Percentiles rank a stretch among this genome's conserved stretches.
phyloP scores from a whole-genome alignment of 2,329 filamentous ascomycete species.

The Penicillium sp. region DNA sequence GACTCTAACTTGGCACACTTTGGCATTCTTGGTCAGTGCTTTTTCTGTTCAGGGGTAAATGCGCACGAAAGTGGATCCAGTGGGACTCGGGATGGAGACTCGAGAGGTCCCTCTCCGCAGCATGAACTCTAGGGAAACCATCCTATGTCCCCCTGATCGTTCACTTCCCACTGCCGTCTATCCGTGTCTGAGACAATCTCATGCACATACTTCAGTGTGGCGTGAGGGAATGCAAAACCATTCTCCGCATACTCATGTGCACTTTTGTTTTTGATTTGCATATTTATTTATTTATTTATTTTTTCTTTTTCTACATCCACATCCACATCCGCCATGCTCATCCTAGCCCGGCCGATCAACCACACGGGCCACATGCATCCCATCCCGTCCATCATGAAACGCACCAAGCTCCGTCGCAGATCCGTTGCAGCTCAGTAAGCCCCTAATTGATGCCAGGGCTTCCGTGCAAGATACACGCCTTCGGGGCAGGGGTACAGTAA shows the following conservation, averaged over 20 bases:
- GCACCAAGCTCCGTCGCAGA: slow-evolving; percentile 20
- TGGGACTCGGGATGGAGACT: slow-evolving; percentile 19
- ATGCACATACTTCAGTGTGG: slow-evolving; percentile 8
- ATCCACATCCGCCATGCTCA: neutral
- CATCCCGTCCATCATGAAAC: slow-evolving; percentile 24
- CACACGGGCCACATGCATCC: slow-evolving; percentile 23
- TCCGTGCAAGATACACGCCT: neutral
- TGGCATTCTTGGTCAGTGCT: slow-evolving; percentile 22
- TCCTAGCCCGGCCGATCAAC: slow-evolving; percentile 9
- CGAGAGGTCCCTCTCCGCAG: slow-evolving; percentile 13
- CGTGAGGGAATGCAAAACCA: slow-evolving; percentile 1
- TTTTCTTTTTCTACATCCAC: neutral
- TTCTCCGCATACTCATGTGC: neutral
- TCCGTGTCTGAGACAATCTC: slow-evolving; percentile 3
- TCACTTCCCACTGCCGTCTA: neutral
- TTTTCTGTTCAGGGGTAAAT: slow-evolving; percentile 24
- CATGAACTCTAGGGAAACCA: slow-evolving; percentile 10
- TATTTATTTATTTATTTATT: neutral
- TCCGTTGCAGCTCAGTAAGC: slow-evolving; percentile 12
- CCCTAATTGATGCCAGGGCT: neutral
- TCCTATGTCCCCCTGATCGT: slow-evolving; percentile 2
- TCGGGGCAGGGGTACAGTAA: neutral
- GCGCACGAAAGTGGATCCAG: slow-evolving; percentile 19
- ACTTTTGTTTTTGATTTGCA: neutral
- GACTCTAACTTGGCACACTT: neutral